Base-by-base conservation (phyloP, 2,329 filamentous ascomycete species). In the Penicillium sp. region DNA sequence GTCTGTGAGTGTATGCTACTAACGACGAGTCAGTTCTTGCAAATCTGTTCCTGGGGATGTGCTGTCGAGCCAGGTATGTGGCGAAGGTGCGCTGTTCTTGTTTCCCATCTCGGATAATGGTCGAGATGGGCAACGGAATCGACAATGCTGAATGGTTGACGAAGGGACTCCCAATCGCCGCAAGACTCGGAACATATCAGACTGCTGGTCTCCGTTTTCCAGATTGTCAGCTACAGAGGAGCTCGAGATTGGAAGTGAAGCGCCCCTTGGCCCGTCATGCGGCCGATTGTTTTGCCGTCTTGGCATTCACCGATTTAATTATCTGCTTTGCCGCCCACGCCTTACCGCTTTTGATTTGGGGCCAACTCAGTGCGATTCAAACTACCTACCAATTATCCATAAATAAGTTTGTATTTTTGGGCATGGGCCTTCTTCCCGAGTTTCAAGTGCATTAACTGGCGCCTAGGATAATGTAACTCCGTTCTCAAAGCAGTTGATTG, bases 101-200 rank as follows among this genome's bases (percentile, higher is more conserved):
- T 46, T 53, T 39, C 42, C 44, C 26, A 54, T 49, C 37, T 54
- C 31, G 43, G 34, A 43, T 18, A 54, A 40, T 10, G 18, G 13
- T 35, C 37, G 26, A 54, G 16, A 22, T 4, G 29, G 8, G 38
- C 5, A 34, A 50, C 29, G 11, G 24, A 50, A 39, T 20, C 34
- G 35, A n/a, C 38, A 43, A 43, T 26, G 18, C 16, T 35, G 38
- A 48, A 14, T 38, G 9, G 20, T 24, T 43, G 38, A 50, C 16
- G n/a, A 26, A 26, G 18, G 14, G 8, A 24, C 14, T 29, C 35
- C 44, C 2, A 42, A 26, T 18, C 26, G 43, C 11, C 43, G 35
- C 24, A n/a, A 48, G 35, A 34, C 11, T 54, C 37, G 51, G 13
- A 26, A 14, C 35, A 54, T 54, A 38, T 44, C 2, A 22, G 38